These are phyloP conservation scores for Cubamyces sp. DNA, from an alignment of 768 basidiomycete genomes.

Conservation along the genomic window DNA sequence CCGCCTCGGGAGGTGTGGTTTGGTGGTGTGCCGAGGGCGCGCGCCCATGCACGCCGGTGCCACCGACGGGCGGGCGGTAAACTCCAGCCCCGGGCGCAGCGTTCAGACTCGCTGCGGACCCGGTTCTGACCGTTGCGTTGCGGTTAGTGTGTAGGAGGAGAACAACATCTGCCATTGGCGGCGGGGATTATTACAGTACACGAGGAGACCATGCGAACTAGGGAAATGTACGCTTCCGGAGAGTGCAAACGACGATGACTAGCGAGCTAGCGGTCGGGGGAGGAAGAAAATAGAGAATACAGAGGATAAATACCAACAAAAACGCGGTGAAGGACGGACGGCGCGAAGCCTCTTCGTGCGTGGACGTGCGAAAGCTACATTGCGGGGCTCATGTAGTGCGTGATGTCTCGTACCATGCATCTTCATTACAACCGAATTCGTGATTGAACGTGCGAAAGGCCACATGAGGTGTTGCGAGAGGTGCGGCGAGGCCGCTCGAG, in stretches of 20 bases:
- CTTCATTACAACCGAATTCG: constrained; percentile 12
- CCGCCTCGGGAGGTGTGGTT: not conserved
- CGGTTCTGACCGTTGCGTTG: too few relatives aligned
- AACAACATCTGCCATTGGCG: constrained; percentile 22
- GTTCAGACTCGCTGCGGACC: too few relatives aligned
- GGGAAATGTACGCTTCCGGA: constrained; percentile 21
- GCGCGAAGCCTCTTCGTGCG: not conserved
- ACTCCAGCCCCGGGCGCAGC: too few relatives aligned
- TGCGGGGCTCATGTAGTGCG: constrained; percentile 13
- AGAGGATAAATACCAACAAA: constrained; percentile 26
- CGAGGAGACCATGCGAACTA: constrained; percentile 16
- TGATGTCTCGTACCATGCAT: constrained; percentile 13
- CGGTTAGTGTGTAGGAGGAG: not conserved
- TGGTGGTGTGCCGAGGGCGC: not conserved
- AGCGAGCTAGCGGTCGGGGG: constrained; percentile 8
- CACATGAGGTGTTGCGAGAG: not conserved
- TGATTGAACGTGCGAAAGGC: constrained; percentile 11
- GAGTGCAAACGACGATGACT: constrained; percentile 5
- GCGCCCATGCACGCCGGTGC: not conserved
- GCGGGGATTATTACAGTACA: constrained; percentile 24
- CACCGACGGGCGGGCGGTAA: too few relatives aligned
- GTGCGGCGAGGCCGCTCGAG: not conserved
- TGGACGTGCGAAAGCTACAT: constrained; percentile 2
- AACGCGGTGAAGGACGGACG: not conserved
- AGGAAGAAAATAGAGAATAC: constrained; percentile 20